These are phyloP conservation scores for Daphne laureola DNA, from an alignment of 441 rosid species.

Conservation along the genomic window DNA sequence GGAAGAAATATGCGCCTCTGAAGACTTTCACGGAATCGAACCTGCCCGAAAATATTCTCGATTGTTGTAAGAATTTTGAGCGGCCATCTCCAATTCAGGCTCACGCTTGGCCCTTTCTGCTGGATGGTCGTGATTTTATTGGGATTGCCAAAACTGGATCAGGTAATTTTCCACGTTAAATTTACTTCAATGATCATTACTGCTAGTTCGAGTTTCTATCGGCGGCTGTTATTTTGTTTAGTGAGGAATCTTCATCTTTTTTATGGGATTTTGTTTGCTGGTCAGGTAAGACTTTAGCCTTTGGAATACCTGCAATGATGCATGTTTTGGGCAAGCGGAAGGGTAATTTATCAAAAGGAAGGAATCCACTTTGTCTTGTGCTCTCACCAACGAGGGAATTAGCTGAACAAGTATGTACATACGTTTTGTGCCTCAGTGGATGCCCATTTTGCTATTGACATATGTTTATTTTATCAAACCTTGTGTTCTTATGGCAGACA, in stretches of 20 bases:
- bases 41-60: constrained; percentile 58
- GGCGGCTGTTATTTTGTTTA: no score
- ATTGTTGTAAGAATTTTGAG: constrained; percentile 63
- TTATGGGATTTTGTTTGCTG: background rate
- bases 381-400: constrained; percentile 92
- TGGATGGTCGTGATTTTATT: constrained; percentile 81
- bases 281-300: constrained; percentile 83
- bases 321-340: constrained; percentile 66
- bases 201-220: background rate
- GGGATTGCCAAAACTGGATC: constrained; percentile 94
- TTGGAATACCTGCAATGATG: constrained; percentile 82
- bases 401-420: constrained; percentile 71
- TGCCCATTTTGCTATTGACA: no score
- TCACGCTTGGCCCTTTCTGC: constrained; percentile 84
- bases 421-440: constrained; percentile 2
- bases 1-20: constrained; percentile 52
- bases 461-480: background rate
- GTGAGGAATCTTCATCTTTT: no score
- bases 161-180: constrained; percentile 29
- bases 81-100: constrained; percentile 90
- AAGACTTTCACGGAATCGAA: constrained; percentile 45
- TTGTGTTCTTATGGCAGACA: constrained; percentile 36
- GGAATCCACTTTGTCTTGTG: constrained; percentile 73
- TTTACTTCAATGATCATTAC: background rate
- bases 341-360: constrained; percentile 38